These are phyloP conservation scores for Trametes sp. DNA, from an alignment of 1,284 basidiomycete species.

Conservation along the genomic window DNA sequence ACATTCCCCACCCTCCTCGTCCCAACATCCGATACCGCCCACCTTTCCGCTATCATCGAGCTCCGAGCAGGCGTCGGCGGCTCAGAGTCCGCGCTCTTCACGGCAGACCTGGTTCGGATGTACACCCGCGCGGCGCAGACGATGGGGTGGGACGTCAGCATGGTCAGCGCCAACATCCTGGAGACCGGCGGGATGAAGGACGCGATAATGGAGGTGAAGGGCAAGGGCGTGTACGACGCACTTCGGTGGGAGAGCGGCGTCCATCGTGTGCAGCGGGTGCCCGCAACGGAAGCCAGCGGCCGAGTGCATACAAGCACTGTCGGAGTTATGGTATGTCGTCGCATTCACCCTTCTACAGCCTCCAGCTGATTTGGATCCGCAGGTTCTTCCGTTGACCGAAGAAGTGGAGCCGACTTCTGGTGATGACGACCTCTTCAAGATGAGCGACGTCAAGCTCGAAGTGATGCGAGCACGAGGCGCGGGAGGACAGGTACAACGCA, in stretches of 20 bases:
- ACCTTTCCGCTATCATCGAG: conserved; percentile 85
- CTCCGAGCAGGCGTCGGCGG: conserved; percentile 95
- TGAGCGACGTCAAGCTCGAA: conserved; percentile 90
- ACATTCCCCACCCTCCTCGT: conserved; percentile 78
- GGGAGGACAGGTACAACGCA: conserved; percentile 91
- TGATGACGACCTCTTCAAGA: conserved; percentile 71
- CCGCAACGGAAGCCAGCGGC: conserved; percentile 87
- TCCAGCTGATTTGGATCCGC: not conserved
- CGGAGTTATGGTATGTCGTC: conserved; percentile 72
- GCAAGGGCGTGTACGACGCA: conserved; percentile 79
- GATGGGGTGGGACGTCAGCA: conserved; percentile 59
- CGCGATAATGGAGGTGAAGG: conserved; percentile 85
- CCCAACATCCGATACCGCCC: conserved; percentile 68
- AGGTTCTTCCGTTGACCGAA: conserved; percentile 85
- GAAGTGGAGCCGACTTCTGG: conserved; percentile 52
- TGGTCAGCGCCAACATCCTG: conserved; percentile 61
- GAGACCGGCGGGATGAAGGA: conserved; percentile 81
- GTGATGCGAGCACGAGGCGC: conserved; percentile 96
- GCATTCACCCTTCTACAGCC: not conserved
- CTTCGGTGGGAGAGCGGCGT: conserved; percentile 94
- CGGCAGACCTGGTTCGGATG: conserved; percentile 83
- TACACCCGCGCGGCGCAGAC: conserved; percentile 76
- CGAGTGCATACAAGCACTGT: conserved; percentile 95
- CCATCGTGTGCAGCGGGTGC: conserved; percentile 95
- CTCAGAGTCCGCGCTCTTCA: conserved; percentile 87